Percentiles rank a stretch among this genome's conserved stretches.
phyloP scores from a whole-genome alignment of 2,329 filamentous ascomycete species.

The Ceratocystis harringtonii region DNA sequence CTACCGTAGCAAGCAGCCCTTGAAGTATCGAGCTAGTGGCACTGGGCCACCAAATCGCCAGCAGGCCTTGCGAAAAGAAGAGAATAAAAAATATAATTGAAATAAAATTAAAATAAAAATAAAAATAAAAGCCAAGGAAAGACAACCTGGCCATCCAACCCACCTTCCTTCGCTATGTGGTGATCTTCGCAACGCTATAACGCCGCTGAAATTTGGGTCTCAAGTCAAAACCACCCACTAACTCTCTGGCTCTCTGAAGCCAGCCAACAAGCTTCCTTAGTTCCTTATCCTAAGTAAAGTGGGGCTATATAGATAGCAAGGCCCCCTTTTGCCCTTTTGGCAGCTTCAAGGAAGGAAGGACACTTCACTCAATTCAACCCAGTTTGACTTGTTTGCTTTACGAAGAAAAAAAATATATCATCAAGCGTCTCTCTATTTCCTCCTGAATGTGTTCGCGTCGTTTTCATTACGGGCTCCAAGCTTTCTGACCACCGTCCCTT shows the following conservation, averaged over 20 bases:
- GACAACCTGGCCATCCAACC: background rate
- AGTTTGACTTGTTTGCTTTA: slow-evolving; percentile 1
- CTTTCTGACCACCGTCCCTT: slow-evolving; percentile 4
- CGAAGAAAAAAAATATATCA: slow-evolving; percentile 9
- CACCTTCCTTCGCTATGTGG: background rate
- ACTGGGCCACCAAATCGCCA: background rate
- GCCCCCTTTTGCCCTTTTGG: slow-evolving; percentile 12
- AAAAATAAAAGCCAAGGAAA: too few relatives aligned
- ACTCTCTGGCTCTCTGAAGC: background rate
- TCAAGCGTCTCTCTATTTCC: slow-evolving; percentile 4
- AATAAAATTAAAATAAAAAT: too few relatives aligned
- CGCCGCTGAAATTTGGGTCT: background rate
- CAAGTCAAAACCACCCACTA: background rate
- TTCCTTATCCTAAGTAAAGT: slow-evolving; percentile 7
- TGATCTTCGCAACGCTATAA: background rate
- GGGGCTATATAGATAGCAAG: slow-evolving; percentile 5
- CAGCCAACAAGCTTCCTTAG: background rate
- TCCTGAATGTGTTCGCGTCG: slow-evolving; percentile 15
- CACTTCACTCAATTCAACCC: slow-evolving; percentile 14
- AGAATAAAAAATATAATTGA: too few relatives aligned
- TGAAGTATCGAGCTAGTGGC: background rate
- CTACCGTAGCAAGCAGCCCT: background rate
- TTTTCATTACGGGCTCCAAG: slow-evolving; percentile 11
- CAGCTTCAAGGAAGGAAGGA: slow-evolving; percentile 7
- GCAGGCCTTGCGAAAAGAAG: background rate